Conservation (phyloP, 495 filamentous ascomycete species). For the Xylaria acuta region DNA sequence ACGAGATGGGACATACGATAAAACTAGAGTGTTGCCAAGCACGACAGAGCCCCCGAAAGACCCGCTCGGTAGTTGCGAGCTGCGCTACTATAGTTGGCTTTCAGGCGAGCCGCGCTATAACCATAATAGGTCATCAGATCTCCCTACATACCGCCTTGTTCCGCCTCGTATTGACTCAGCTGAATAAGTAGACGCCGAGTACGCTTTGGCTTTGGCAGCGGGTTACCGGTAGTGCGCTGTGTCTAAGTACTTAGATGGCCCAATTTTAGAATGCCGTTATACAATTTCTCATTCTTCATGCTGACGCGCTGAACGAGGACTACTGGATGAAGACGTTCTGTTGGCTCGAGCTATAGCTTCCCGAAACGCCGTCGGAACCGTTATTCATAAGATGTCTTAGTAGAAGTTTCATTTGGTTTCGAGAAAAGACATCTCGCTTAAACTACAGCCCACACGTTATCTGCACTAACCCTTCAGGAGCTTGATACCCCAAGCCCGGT, state of each 20-base stretch:
- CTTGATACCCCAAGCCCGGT: not conserved
- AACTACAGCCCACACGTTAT: no score
- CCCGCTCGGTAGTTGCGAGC: slow-evolving; percentile 15
- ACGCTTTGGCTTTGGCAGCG: no score
- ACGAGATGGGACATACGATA: not conserved
- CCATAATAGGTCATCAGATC: not conserved
- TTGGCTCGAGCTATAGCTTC: not conserved
- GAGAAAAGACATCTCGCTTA: not conserved
- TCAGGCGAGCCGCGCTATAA: no score
- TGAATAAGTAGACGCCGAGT: not conserved
- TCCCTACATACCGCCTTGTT: not conserved
- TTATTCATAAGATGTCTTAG: not conserved
- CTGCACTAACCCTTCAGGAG: no score
- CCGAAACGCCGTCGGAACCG: no score
- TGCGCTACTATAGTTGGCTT: no score
- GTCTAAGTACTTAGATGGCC: no score
- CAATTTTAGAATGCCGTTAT: no score
- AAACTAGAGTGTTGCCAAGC: not conserved
- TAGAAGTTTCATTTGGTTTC: not conserved
- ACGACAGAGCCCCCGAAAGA: not conserved
- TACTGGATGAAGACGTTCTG: not conserved
- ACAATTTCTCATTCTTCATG: not conserved
- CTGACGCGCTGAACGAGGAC: no score
- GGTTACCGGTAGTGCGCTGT: no score
- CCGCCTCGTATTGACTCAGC: slow-evolving; percentile 7